Percentiles rank a stretch among this genome's conserved stretches.
Conservation (phyloP, 805 yeast species). For the Lipomyces oligophaga region DNA sequence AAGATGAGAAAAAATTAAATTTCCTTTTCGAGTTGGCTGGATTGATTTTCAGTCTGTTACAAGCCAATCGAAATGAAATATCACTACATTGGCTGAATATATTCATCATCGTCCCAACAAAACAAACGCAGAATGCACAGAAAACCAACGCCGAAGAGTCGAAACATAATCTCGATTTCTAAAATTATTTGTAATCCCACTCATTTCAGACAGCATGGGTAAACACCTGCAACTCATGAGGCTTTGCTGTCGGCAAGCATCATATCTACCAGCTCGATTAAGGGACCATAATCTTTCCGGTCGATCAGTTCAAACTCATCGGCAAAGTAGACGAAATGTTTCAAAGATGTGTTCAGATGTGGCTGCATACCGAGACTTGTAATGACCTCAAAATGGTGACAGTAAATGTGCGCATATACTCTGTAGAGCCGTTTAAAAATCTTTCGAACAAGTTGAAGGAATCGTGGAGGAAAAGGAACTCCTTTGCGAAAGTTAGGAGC, state of each 20-base stretch:
- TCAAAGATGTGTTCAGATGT: constrained; percentile 87
- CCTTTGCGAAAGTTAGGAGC: constrained; percentile 5
- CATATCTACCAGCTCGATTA: constrained; percentile 72
- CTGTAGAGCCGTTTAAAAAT: constrained; percentile 88
- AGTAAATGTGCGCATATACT: constrained; percentile 94
- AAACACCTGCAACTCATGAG: too few relatives aligned
- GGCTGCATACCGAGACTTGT: constrained; percentile 88
- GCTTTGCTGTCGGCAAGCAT: constrained; percentile 44
- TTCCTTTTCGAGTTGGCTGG: too few relatives aligned
- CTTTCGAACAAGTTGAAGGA: constrained; percentile 72
- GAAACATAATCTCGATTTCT: too few relatives aligned
- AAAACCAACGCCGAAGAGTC: too few relatives aligned
- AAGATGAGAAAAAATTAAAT: too few relatives aligned
- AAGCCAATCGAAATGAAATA: too few relatives aligned
- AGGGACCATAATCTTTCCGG: constrained; percentile 84
- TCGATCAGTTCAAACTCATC: constrained; percentile 77
- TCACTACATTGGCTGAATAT: too few relatives aligned
- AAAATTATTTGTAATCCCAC: too few relatives aligned
- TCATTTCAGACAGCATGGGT: too few relatives aligned
- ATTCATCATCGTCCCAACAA: too few relatives aligned
- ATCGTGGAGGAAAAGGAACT: constrained; percentile 86
- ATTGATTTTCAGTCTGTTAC: too few relatives aligned
- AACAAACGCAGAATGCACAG: too few relatives aligned
- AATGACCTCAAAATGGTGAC: constrained; percentile 96
- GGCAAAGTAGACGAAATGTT: constrained; percentile 86